Evolutionary conservation across 2,329 filamentous ascomycete genomes (phyloP), one percentile per base, ranked within the genome.

Genomic region (Penicillium paneum): DNA sequence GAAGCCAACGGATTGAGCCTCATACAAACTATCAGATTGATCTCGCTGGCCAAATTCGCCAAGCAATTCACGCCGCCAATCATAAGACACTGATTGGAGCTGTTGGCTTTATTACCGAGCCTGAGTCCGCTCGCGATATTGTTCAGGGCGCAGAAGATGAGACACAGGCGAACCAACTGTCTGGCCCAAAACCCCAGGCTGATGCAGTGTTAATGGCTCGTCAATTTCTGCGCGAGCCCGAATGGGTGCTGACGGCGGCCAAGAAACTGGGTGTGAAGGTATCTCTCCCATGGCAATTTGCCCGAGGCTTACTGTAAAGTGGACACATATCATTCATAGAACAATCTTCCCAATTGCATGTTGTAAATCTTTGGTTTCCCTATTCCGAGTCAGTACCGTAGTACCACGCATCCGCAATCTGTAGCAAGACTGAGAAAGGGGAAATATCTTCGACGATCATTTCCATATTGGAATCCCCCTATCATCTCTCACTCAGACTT

Each of bases 141-240:
- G 74, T 78, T 1, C 67, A 77, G 32, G 68, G 67, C 1, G 61
- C 65, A 2, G 63, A 70, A 35, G 67, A 69, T 53, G 66, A 70
- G 55, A 65, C 64, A 5, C 56, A 63, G 12, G 62, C 60, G 1
- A 62, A 63, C 6, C 56, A 17, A 57, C 45, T 71, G n/a, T 58
- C 63, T 1, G 65, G 67, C 0, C 21, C 57, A 8, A 62, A 68
- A 28, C 68, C 71, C 1, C 65, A 64, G 34, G 72, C 79, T 0
- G 80, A 83, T 70, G 76, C 77, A 0, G 71, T 82, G 24, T 59
- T 82, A n/a, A 73, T 83, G 34, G 80, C 76, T 0, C 71, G 79
- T 40, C 80, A 83, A 58, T 82, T 83, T 55, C 74, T 83, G 73
- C 70, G 80, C 8, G 80, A 82, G 66, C 79, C 80, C 0, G 79